A percentile compares a stretch with the other conserved stretches of the same genome.
Evolutionary conservation across 768 basidiomycete genomes (phyloP).

Genomic region (Cystofilobasidium capitatum): DNA sequence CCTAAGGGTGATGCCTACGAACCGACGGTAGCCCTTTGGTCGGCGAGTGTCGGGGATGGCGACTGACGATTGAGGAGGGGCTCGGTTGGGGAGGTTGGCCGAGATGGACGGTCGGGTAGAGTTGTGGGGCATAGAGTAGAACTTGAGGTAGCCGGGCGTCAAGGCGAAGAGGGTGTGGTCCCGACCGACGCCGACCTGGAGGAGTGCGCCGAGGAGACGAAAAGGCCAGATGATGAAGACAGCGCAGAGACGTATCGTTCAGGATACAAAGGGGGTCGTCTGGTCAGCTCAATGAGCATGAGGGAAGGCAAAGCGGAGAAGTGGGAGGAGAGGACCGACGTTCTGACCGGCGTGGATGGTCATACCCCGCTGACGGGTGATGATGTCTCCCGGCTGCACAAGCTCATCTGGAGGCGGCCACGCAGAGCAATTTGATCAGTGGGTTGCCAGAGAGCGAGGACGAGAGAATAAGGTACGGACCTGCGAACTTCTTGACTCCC

Average conservation of each 20-base stretch:
- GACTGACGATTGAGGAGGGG: conserved; percentile 7
- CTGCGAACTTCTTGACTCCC: conserved; percentile 93
- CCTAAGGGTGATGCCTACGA: conserved; percentile 67
- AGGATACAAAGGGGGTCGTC: conserved; percentile 17
- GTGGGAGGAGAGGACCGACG: conserved; percentile 46
- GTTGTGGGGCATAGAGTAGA: conserved; percentile 49
- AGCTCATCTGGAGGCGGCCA: conserved; percentile 56
- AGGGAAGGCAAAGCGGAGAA: conserved; percentile 2
- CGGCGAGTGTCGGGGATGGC: conserved; percentile 30
- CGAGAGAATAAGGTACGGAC: conserved; percentile 43
- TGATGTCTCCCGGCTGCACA: conserved; percentile 90
- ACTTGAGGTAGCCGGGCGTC: conserved; percentile 84
- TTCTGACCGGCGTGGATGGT: conserved; percentile 89
- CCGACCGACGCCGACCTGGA: conserved; percentile 75
- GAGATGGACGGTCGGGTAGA: conserved; percentile 9
- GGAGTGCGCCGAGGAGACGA: neutral
- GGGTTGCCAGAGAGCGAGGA: neutral
- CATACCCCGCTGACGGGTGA: conserved; percentile 87
- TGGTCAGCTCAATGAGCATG: conserved; percentile 11
- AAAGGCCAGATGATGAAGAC: neutral
- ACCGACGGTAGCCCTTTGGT: conserved; percentile 35
- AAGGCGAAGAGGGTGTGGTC: conserved; percentile 92
- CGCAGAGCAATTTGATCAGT: neutral
- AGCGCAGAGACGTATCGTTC: neutral
- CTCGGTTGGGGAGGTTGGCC: conserved; percentile 27